Percentiles rank a stretch among this genome's conserved stretches.
phyloP scores from a whole-genome alignment of 805 yeast species.

The Saturnispora sanitii region DNA sequence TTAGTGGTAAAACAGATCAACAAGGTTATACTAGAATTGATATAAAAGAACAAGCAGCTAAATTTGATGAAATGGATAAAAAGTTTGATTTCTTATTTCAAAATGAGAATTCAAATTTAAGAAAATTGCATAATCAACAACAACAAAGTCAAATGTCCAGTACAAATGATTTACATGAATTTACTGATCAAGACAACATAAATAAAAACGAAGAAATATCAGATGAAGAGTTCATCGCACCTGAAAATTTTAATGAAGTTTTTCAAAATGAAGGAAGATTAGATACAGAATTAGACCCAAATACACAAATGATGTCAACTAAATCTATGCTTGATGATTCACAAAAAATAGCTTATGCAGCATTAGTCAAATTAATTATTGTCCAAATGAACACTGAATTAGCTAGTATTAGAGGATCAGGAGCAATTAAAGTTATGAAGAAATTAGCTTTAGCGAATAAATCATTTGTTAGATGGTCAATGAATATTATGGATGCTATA shows the following conservation, averaged over 20 bases:
- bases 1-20: slow-evolving; percentile 38
- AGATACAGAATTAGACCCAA: slow-evolving; percentile 35
- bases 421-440: slow-evolving; percentile 44
- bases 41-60: slow-evolving; percentile 75
- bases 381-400: slow-evolving; percentile 78
- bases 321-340: slow-evolving; percentile 70
- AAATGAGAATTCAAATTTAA: slow-evolving; percentile 25
- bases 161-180: slow-evolving; percentile 3
- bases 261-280: slow-evolving; percentile 17
- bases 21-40: slow-evolving; percentile 84
- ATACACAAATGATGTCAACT: slow-evolving; percentile 69
- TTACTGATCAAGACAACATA: too few species aligned
- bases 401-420: slow-evolving; percentile 48
- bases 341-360: slow-evolving; percentile 88
- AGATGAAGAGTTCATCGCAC: slow-evolving; percentile 12
- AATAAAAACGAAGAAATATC: background rate
- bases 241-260: slow-evolving; percentile 20
- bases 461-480: slow-evolving; percentile 78
- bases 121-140: slow-evolving; percentile 20
- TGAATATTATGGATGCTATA: slow-evolving; percentile 55
- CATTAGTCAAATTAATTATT: slow-evolving; percentile 63
- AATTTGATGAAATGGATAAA: slow-evolving; percentile 43
- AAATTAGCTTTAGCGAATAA: slow-evolving; percentile 60
- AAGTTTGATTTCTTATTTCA: slow-evolving; percentile 44
- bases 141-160: slow-evolving; percentile 4